Evolutionary conservation across 306 rosid genomes (phyloP), one percentile per base, ranked within the genome.

Genomic region (Begonia loranthoides): DNA sequence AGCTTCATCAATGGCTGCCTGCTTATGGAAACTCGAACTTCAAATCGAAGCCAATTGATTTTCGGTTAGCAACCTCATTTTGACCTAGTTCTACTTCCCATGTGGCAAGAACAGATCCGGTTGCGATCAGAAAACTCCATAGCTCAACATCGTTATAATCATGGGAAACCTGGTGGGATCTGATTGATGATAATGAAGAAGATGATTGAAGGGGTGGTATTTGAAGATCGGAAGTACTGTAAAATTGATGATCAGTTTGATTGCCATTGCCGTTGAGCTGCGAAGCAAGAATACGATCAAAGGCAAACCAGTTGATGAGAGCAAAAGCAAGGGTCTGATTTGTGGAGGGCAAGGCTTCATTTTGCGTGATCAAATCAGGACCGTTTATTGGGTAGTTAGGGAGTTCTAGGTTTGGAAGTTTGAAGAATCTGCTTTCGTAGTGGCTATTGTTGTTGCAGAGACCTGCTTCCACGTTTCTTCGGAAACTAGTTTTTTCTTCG

Each of bases 251-350:
- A 71, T 56, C 73, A 4, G 69, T 59, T 38, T 77, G 84, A 39
- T 76, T 81, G 44, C 78, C 85, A 10, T 43, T 11, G 4, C 47
- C 47, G 49, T 74, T 78, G 12, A 74, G 68, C 40, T 78, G 85
- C 41, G 73, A 78, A 8, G 80, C 85, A 0, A 74, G 76, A 1
- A 78, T 70, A 12, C 81, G 55, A 51, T 78, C 85, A 50, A 78
- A 55, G 2, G 76, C 73, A 21, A 60, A 75, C 85, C 85, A 78
- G 66, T 63, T 71, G 28, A 78, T 57, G 14, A 74, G 68, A 9
- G 59, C 47, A 11, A 24, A 24, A 68, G 34, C 49, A 58, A 58
- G 14, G 47, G 13, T 66, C n/a, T 54, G 59, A 64, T n/a, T n/a
- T n/a, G n/a, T n/a, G n/a, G n/a, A n/a, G n/a, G n/a, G n/a, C n/a